Evolutionary conservation across 2,329 filamentous ascomycete species (phyloP).

Genomic region (Onygena corvina): DNA sequence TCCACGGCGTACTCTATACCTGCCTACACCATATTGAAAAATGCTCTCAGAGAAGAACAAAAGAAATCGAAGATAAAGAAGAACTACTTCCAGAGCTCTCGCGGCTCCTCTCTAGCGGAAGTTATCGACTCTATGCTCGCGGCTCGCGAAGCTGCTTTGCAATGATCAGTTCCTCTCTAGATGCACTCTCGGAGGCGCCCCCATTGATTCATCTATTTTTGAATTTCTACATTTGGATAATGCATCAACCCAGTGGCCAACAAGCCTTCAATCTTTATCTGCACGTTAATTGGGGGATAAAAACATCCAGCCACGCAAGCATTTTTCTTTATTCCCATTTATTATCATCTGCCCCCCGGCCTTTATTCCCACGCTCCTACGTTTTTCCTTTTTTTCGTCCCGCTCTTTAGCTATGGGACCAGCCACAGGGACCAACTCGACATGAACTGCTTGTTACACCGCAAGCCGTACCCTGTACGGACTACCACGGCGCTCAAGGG

Average conservation of each 20-base stretch:
- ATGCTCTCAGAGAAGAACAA: too few species aligned
- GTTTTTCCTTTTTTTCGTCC: neutral
- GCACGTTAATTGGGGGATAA: neutral
- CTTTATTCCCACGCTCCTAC: too few species aligned
- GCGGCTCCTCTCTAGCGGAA: too few species aligned
- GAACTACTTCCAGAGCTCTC: too few species aligned
- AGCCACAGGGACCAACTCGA: neutral
- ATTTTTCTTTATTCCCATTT: neutral
- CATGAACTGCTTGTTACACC: slow-evolving; percentile 1
- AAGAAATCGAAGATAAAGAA: too few species aligned
- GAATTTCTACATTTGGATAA: neutral
- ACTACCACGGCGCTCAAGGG: neutral
- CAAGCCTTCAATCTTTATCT: neutral
- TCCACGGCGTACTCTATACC: too few species aligned
- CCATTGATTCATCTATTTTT: neutral
- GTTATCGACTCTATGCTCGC: too few species aligned
- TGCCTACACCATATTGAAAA: too few species aligned
- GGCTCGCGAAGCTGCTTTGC: neutral
- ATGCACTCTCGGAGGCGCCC: neutral
- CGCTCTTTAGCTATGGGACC: neutral
- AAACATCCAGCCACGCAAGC: neutral
- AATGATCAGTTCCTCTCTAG: neutral
- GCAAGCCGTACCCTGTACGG: neutral
- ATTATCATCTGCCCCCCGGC: neutral
- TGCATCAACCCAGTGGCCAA: slow-evolving; percentile 3